Base-by-base conservation (phyloP, 331 rosid genomes). In the Erythrophleum ivorense region DNA sequence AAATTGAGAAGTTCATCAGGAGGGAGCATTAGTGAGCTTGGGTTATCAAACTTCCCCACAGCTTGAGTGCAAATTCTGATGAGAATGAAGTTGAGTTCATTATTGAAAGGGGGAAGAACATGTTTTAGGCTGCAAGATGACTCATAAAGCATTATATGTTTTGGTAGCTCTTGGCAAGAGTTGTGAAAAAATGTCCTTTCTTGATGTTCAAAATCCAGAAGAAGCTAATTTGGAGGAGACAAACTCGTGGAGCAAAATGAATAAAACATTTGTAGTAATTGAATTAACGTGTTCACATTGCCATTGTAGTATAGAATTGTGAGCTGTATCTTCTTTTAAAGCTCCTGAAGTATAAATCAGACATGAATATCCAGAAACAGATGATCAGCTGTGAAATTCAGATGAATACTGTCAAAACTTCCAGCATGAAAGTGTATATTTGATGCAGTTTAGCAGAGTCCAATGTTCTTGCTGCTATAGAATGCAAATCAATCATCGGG, bases 21-120 rank as follows among this genome's bases (percentile, higher is more conserved):
- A 83, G 97, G 98, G 73, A 88, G 97, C 81, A 18, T 84, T 71
- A 94, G 97, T 73, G 98, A 94, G 77, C 95, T 87, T 88, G 97
- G 95, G 46, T 87, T 84, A 46, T 85, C 89, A 78, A 86, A 46
- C 69, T 83, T 75, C 40, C 69, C 70, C 58, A 58, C 49, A 64
- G 0, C 59, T 40, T 81, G 11, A 58, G 9, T 63, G 18, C 40
- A 71, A 73, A 70, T 76, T 74, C 71, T 50, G 43, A 73, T 46
- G 40, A 80, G 50, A 41, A 40, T 53, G 72, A 48, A 86, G 77
- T 50, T 75, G 31, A 31, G 59, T 33, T 73, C 59, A 38, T 79
- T 16, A 36, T 58, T 66, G 50, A 66, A 53, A 19, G n/a, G 9
- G 43, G 31, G 50, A 49, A 72, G 63, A 40, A 12, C 13, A 65